phyloP scores from a whole-genome alignment of 2,329 filamentous ascomycete species.

The Gremmenia infestans region DNA sequence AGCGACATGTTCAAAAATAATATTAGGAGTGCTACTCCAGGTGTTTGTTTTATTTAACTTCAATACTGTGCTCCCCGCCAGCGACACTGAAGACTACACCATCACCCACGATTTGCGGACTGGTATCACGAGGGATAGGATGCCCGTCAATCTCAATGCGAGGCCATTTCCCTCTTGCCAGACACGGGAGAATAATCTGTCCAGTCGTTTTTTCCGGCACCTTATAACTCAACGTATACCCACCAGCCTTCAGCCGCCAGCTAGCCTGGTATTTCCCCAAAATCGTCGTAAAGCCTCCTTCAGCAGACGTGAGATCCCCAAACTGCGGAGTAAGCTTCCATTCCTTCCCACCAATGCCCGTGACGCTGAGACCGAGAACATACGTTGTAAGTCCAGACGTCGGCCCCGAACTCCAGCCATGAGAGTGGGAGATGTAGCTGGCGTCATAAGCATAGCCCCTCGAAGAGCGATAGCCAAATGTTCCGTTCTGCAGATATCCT shows the following conservation, averaged over 20 bases:
- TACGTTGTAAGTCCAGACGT: slow-evolving; percentile 41
- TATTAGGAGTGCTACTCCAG: neutral
- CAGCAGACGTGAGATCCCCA: slow-evolving; percentile 34
- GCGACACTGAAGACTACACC: neutral
- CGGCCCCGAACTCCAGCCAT: slow-evolving; percentile 45
- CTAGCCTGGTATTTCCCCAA: slow-evolving; percentile 35
- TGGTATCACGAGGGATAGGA: neutral
- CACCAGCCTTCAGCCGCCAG: slow-evolving; percentile 27
- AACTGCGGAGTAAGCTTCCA: slow-evolving; percentile 38
- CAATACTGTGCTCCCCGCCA: neutral
- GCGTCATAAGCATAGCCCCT: slow-evolving; percentile 43
- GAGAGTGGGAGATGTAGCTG: slow-evolving; percentile 42
- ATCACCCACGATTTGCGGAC: neutral
- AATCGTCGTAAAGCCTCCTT: slow-evolving; percentile 37
- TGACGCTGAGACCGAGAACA: slow-evolving; percentile 38
- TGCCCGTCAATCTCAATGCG: slow-evolving; percentile 6
- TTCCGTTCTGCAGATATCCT: slow-evolving; percentile 50
- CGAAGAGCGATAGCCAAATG: slow-evolving; percentile 50
- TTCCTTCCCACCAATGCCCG: slow-evolving; percentile 30
- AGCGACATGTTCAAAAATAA: too few relatives aligned
- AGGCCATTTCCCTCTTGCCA: slow-evolving; percentile 5
- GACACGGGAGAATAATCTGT: slow-evolving; percentile 5
- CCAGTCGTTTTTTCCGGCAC: slow-evolving; percentile 13
- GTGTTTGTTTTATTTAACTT: neutral
- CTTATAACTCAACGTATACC: slow-evolving; percentile 11